Evolutionary conservation across 352 stramenopile genomes (phyloP), one percentile per base, ranked within the genome.

Genomic region (Blastocystis sp.): DNA sequence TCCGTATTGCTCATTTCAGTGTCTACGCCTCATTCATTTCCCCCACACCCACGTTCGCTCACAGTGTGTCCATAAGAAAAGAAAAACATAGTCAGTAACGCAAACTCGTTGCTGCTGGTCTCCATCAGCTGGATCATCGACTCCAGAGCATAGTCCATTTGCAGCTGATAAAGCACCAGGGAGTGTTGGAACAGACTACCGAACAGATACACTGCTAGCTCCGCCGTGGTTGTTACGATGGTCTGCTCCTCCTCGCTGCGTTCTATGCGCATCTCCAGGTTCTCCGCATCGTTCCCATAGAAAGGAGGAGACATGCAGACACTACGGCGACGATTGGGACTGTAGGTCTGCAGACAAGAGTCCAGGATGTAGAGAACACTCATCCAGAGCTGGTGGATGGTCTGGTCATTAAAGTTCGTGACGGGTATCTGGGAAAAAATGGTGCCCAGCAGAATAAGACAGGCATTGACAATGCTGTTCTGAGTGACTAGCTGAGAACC

Each of bases 381-480:
- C 37, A 56, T 64, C 73, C 73, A 84, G 15, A 63, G 50, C 9
- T 37, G 47, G 29, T 47, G 53, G 34, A 69, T 13, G 18, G 26
- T 68, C 8, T 66, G 15, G 29, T 63, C 50, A 7, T 29, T 53
- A n/a, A 84, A 41, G 47, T 2, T 20, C 13, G 23, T 20, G 29
- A 54, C n/a, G 37, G 47, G 53, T 37, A 39, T 53, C 29, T 68
- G 23, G 9, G 20, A 34, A 18, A 84, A 68, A n/a, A 84, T 43
- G 18, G 56, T 54, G 29, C n/a, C 43, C 13, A 84, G 73, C 37
- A 84, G 50, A 13, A 84, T n/a, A 20, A 84, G 73, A 11, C 43
- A 37, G 37, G 20, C 26, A 29, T 84, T 84, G n/a, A 84, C 73
- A 15, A 84, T 69, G n/a, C 18, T 53, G 56, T 84, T 84, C 20